Evolutionary conservation across 129 eudicot species (phyloP), one percentile per base, ranked within the genome.

Genomic region (Tagetes patula): DNA sequence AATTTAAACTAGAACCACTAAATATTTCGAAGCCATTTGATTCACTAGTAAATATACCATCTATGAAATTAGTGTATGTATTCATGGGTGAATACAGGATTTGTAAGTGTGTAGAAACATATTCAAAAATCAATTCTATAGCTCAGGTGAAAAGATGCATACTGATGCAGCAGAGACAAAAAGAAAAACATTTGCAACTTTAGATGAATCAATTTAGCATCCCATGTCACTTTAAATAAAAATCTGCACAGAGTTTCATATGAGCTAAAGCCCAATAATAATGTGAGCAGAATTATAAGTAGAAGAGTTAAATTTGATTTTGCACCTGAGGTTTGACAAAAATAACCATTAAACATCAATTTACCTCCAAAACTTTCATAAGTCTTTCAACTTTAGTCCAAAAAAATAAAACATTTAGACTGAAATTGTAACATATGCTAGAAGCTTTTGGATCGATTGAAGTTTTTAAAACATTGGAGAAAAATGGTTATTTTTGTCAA

Each of bases 261-360:
- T 8, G 65, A 65, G 11, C 54, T 10, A 38, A 74, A 74, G 70
- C 39, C 53, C 36, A 36, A 74, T 31, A 75, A 13, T 30, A 38
- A 40, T 12, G 65, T 45, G 32, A 74, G 41, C 49, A 63, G 3
- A 20, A 20, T 20, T 20, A 20, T 20, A 20, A 20, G 27, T 20
- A 20, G 27, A 20, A 20, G 27, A 20, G 27, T 20, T 20, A 20
- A 20, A 20, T 20, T 20, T 20, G 27, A 20, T 20, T 20, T 20
- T 20, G 27, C 27, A 20, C 27, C 27, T 0, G 27, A 20, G 27
- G 27, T 20, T 20, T 20, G 27, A 20, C 27, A 20, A 20, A 20
- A 20, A 20, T 20, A 20, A 20, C 27, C 27, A 20, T 20, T 20
- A 20, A 20, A 20, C 27, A 20, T 20, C 27, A 20, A 20, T 20